phyloP scores from a whole-genome alignment of 1,139 yeast genomes.

The Yamadazyma taylorii region DNA sequence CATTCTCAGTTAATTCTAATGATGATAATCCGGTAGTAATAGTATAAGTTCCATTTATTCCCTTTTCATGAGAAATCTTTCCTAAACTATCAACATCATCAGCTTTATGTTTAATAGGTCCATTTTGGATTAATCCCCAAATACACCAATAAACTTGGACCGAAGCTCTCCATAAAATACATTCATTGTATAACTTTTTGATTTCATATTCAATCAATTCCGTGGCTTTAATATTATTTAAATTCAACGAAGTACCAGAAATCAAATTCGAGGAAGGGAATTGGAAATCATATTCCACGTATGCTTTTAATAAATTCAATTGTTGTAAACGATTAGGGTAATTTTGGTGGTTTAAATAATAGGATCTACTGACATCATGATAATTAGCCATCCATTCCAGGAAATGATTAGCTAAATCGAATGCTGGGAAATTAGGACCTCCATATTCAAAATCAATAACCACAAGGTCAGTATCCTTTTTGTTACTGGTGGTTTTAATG shows the following conservation, averaged over 20 bases:
- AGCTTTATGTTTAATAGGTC: constrained; percentile 29
- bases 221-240: constrained; percentile 21
- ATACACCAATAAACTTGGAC: constrained; percentile 81
- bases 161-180: constrained; percentile 76
- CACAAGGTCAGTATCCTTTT: constrained; percentile 69
- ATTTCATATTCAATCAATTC: constrained; percentile 53
- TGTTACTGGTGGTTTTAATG: constrained; percentile 32
- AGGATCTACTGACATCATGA: constrained; percentile 63
- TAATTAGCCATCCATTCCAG: constrained; percentile 98
- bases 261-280: constrained; percentile 36
- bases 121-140: constrained; percentile 89
- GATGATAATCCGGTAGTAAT: constrained; percentile 37
- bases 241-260: constrained; percentile 14
- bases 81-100: constrained; percentile 14
- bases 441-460: constrained; percentile 97
- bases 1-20: constrained; percentile 26
- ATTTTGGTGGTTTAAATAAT: constrained; percentile 51
- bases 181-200: constrained; percentile 59
- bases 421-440: constrained; percentile 90
- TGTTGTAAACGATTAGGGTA: constrained; percentile 73
- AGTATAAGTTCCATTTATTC: constrained; percentile 41
- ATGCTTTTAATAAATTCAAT: constrained; percentile 69
- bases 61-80: constrained; percentile 24
- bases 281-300: constrained; percentile 57
- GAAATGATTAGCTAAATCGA: constrained; percentile 84